Conservation (phyloP, 257 asterid genomes). For the Voacanga thouarsii region DNA sequence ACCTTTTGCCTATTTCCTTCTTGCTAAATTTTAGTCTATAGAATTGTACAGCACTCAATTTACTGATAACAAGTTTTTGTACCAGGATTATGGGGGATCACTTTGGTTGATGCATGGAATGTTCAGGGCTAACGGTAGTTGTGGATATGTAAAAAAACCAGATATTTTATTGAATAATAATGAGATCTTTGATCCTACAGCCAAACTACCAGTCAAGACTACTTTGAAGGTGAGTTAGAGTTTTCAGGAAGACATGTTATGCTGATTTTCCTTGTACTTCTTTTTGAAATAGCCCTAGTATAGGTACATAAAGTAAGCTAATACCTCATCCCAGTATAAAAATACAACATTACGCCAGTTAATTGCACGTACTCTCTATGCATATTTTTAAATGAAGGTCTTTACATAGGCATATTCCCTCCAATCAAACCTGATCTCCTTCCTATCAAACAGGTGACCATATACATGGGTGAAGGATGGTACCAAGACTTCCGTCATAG, state of each 20-base stretch:
- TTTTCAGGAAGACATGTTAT: background rate
- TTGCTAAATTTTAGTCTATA: background rate
- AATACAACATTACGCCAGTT: background rate
- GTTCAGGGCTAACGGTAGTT: conserved; percentile 87
- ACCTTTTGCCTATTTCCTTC: background rate
- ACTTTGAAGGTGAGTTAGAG: conserved; percentile 58
- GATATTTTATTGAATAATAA: conserved; percentile 53
- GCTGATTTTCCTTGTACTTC: background rate
- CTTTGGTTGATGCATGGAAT: conserved; percentile 97
- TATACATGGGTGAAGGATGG: conserved; percentile 98
- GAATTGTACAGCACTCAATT: background rate
- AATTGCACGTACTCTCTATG: background rate
- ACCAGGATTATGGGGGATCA: conserved; percentile 88
- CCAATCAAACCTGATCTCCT: conserved; percentile 9
- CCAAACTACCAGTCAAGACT: conserved; percentile 51
- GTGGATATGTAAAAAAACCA: conserved; percentile 89
- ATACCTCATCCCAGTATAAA: background rate
- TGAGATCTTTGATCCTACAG: conserved; percentile 62
- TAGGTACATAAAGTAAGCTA: background rate
- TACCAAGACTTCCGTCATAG: conserved; percentile 65
- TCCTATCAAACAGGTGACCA: conserved; percentile 58
- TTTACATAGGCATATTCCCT: background rate
- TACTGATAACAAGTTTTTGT: conserved; percentile 15
- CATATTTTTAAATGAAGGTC: background rate
- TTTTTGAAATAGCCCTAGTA: background rate